Percentiles rank a stretch among this genome's conserved stretches.
Conservation (phyloP, 768 basidiomycete genomes). For the Crepidotus variabilis region DNA sequence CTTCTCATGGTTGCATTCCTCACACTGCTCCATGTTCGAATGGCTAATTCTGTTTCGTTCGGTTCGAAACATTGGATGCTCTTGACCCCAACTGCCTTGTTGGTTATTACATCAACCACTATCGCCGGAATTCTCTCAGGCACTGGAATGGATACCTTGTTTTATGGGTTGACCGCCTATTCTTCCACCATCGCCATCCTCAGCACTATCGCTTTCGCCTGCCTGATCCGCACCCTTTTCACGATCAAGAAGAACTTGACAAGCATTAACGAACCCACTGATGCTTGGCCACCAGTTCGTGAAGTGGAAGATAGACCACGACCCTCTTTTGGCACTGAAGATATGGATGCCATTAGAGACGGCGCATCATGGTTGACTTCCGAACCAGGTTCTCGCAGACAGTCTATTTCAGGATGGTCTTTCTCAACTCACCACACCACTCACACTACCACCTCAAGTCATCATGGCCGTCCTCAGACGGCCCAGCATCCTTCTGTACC, state of each 20-base stretch:
- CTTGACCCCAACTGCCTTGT: constrained; percentile 59
- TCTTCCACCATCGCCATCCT: constrained; percentile 46
- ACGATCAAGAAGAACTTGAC: constrained; percentile 63
- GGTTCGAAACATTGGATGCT: constrained; percentile 72
- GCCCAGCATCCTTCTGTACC: constrained; percentile 41
- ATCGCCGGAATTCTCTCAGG: constrained; percentile 56
- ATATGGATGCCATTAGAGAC: constrained; percentile 69
- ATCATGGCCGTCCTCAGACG: constrained; percentile 31
- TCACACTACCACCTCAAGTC: constrained; percentile 42
- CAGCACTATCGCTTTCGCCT: constrained; percentile 52
- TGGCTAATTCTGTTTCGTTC: constrained; percentile 67
- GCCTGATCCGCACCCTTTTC: constrained; percentile 58
- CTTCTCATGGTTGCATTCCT: constrained; percentile 57
- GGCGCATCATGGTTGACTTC: constrained; percentile 84
- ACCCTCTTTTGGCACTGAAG: constrained; percentile 66
- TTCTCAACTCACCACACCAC: constrained; percentile 71
- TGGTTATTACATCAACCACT: constrained; percentile 53
- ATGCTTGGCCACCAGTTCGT: constrained; percentile 59
- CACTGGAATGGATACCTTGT: constrained; percentile 49
- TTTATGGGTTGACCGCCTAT: constrained; percentile 59
- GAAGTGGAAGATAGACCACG: constrained; percentile 50
- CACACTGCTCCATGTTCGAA: constrained; percentile 66
- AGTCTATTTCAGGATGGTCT: constrained; percentile 67
- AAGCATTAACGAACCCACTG: constrained; percentile 44
- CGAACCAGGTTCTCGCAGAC: constrained; percentile 48